A percentile compares a stretch with the other conserved stretches of the same genome.
Evolutionary conservation across 2,329 filamentous ascomycete species (phyloP).

Genomic region (Macrophomina phaseolina): DNA sequence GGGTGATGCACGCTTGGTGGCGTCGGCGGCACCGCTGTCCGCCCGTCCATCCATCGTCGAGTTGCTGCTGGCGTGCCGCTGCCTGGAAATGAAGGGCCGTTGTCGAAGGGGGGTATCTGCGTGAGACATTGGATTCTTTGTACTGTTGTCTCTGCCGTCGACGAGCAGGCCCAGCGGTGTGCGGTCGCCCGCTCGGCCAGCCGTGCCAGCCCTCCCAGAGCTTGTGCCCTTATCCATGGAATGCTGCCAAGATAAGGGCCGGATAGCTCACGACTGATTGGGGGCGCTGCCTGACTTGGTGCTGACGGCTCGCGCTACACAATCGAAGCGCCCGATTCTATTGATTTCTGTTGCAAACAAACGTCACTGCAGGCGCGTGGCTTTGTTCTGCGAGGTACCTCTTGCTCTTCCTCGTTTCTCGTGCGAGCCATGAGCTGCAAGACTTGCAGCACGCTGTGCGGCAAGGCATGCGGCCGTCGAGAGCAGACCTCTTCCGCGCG

Average conservation of each 20-base stretch:
- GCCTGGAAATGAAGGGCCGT: not conserved
- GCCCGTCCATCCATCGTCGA: not conserved
- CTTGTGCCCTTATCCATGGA: slow-evolving; percentile 21
- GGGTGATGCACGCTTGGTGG: slow-evolving; percentile 19
- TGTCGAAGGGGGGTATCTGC: slow-evolving; percentile 14
- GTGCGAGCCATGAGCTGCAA: slow-evolving; percentile 22
- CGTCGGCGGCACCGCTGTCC: not conserved
- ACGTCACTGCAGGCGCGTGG: slow-evolving; percentile 22
- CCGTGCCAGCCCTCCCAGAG: not conserved
- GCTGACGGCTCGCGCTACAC: slow-evolving; percentile 16
- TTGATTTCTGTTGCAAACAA: slow-evolving; percentile 22
- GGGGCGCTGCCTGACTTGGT: slow-evolving; percentile 16
- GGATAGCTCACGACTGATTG: not conserved
- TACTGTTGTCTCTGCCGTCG: not conserved
- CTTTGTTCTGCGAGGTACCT: not conserved
- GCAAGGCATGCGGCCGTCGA: slow-evolving; percentile 7
- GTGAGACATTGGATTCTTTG: slow-evolving; percentile 24
- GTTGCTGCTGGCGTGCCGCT: not conserved
- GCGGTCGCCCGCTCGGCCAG: not conserved
- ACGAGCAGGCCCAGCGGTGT: slow-evolving; percentile 1
- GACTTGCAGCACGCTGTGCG: slow-evolving; percentile 19
- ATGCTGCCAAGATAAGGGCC: slow-evolving; percentile 16
- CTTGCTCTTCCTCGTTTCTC: slow-evolving; percentile 5
- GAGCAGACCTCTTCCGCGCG: slow-evolving; percentile 9
- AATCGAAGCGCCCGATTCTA: slow-evolving; percentile 21